These are phyloP conservation scores for Conringia planisiliqua DNA, from an alignment of 345 rosid genomes.

Conservation along the genomic window DNA sequence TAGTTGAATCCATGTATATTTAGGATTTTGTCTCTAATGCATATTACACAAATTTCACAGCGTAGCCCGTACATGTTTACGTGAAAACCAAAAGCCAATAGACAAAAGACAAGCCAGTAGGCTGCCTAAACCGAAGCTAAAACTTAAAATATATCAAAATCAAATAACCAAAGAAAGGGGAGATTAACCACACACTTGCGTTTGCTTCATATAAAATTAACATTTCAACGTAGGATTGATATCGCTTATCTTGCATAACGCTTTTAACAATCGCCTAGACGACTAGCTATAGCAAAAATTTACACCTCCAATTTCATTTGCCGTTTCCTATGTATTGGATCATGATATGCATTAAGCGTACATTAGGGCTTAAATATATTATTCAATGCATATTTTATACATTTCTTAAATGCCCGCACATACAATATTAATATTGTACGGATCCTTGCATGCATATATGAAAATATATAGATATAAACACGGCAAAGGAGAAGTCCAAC, in stretches of 20 bases:
- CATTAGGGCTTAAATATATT: not conserved
- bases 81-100: too few relatives aligned
- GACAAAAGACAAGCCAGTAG: too few relatives aligned
- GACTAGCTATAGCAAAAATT: not conserved
- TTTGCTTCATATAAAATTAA: not conserved
- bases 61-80: too few relatives aligned
- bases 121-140: not conserved
- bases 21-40: too few relatives aligned
- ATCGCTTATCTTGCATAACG: not conserved
- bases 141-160: not conserved
- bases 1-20: too few relatives aligned
- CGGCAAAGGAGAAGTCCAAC: not conserved
- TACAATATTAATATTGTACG: not conserved
- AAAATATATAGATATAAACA: not conserved
- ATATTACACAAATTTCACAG: too few relatives aligned
- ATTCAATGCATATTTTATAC: not conserved
- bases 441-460: not conserved
- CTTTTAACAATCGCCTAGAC: not conserved
- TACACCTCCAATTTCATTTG: not conserved
- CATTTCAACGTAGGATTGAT: not conserved
- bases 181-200: not conserved
- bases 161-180: not conserved
- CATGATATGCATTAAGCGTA: not conserved
- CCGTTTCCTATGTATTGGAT: not conserved
- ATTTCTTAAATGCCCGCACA: not conserved